phyloP scores from a whole-genome alignment of 768 basidiomycete species.

The Lactifluus volemus region DNA sequence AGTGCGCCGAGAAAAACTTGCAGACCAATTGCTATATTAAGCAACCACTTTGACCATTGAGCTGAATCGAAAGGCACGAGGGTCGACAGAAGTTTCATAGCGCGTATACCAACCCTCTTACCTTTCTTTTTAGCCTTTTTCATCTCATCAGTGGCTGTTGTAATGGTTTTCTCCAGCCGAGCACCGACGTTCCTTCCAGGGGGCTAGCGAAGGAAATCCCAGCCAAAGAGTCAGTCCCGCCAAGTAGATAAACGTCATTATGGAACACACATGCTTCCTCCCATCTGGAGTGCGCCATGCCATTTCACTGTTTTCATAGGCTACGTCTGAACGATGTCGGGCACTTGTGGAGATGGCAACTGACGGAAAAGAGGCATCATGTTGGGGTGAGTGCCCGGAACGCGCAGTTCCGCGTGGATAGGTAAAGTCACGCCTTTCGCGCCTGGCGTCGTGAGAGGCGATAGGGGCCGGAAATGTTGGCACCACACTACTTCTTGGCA shows the following conservation, averaged over 20 bases:
- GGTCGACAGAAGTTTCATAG: background rate
- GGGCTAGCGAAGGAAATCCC: background rate
- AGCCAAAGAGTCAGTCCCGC: background rate
- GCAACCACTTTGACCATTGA: conserved; percentile 1
- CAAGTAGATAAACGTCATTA: background rate
- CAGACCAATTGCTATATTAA: conserved; percentile 24
- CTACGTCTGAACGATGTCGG: background rate
- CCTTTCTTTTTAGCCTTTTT: background rate
- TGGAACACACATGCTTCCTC: background rate
- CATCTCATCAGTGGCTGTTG: background rate
- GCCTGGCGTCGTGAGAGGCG: background rate
- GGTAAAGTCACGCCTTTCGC: background rate
- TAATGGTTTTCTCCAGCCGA: conserved; percentile 1
- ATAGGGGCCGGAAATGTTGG: background rate
- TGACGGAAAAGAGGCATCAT: too few relatives aligned
- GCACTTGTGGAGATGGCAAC: too few relatives aligned
- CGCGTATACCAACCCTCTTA: background rate
- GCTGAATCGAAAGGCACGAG: conserved; percentile 8
- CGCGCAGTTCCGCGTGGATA: background rate
- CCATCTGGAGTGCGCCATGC: background rate
- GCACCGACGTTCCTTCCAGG: background rate
- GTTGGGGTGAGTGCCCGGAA: background rate
- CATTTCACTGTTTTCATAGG: background rate
- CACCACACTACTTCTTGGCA: background rate
- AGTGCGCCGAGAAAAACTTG: conserved; percentile 25